Base-by-base conservation (phyloP, 2,329 filamentous ascomycete genomes). In the Fusarium pininemorale region DNA sequence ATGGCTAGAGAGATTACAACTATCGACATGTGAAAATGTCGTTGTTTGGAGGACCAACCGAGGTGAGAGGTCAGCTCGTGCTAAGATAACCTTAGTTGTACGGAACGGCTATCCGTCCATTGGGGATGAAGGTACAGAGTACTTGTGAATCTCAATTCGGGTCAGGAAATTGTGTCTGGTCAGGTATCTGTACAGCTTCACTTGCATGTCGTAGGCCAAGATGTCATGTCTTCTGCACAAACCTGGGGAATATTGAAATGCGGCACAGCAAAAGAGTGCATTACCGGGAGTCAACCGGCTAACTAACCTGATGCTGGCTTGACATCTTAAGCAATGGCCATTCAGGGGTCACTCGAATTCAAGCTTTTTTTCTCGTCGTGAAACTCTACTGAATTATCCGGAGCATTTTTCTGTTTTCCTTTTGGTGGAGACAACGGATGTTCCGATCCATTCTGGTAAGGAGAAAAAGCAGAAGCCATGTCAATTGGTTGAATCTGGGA, bases 11-110 rank as follows among this genome's bases (percentile, higher is more conserved):
- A 48, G 22, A 26, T 50, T 16, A 59, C 55, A 37, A 41, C 30
- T 28, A 41, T 69, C 37, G 51, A 54, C 72, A 74, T 74, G 72
- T 72, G 64, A 74, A 74, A 63, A 41, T 54, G 57, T 35, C 28
- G 28, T 47, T 12, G 35, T 38, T 53, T n/a, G 50, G 65, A 14
- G 44, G 44, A 24, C 30, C 66, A 44, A 65, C 71, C 71, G 71
- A 74, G 71, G 71, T 42, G 48, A 57, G 65, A 39, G 32, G 28
- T n/a, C 63, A 39, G 32, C 63, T 66, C 37, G 71, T 74, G 71
- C 71, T 73, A 74, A 74, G 71, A 74, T 74, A 74, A 74, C 67
- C 70, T 74, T 74, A 68, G 53, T 71, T 69, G 39, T 28, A 58
- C 44, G 53, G 66, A 61, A 63, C 47, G 39, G 48, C 26, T 18